Evolutionary conservation across 2,329 filamentous ascomycete species (phyloP), one percentile per base, ranked within the genome.

Genomic region (Parastagonospora nodorum): DNA sequence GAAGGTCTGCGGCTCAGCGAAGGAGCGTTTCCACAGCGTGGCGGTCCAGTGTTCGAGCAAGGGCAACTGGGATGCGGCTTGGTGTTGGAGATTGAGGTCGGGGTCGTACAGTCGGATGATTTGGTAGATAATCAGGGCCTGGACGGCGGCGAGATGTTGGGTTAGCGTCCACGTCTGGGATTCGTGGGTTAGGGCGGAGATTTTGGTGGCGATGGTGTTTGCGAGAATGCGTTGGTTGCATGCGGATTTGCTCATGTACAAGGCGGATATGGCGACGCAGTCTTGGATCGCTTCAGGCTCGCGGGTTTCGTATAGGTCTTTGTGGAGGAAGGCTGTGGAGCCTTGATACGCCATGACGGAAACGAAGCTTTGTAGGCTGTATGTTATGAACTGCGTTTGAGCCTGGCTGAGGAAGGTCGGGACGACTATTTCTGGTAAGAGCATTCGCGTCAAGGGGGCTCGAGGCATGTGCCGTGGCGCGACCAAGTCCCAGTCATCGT

Each of bases 111-210:
- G 57, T 12, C 62, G 62, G 9, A 69, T 68, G 36, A 63, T 58
- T 43, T 71, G 68, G 43, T 71, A 71, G 40, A 66, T 58, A 27
- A 68, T 60, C n/a, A 71, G 48, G 5, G 68, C 61, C 39, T 71
- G 67, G 6, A 70, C 67, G 8, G 66, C 66, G 8, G 68, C 67
- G 14, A 71, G 66, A 32, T 68, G 67, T 35, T 69, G 60, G 8
- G 42, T 16, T 3, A 69, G 50, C 4, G 55, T 47, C 66, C 68
- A 69, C 9, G 10, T 48, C 3, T 36, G 37, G 2, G 63, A 60
- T 1, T 37, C 32, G 5, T 55, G 44, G 12, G 57, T 46, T 15
- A 67, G 50, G 2, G 31, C 44, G 1, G 57, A 37, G 15, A 68
- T 60, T 33, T 69, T 68, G 29, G 49, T n/a, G 8, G 57, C 41